Percentiles rank a stretch among this genome's conserved stretches.
phyloP scores from a whole-genome alignment of 208 protist genomes.

The Entamoeba histolytica region DNA sequence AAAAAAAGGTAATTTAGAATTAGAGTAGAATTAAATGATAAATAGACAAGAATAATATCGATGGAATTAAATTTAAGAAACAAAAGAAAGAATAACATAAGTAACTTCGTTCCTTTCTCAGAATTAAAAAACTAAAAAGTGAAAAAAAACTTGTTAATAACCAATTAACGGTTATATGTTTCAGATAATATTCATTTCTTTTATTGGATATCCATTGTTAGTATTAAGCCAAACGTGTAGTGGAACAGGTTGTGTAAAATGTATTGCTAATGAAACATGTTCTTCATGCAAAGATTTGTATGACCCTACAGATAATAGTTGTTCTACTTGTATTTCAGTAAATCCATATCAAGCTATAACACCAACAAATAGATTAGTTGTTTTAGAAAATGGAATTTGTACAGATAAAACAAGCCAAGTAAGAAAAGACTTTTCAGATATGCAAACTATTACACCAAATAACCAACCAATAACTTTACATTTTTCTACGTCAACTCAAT shows the following conservation, averaged over 20 bases:
- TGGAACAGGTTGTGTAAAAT: neutral
- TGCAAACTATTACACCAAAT: neutral
- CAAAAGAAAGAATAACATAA: no score
- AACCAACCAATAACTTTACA: neutral
- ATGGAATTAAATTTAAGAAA: no score
- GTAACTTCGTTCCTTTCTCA: no score
- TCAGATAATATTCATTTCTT: no score
- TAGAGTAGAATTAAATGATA: no score
- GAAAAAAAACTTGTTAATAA: no score
- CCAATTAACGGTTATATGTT: no score
- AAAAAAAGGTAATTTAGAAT: no score
- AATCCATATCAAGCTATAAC: neutral
- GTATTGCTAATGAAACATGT: neutral
- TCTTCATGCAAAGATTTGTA: neutral
- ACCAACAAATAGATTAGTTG: neutral
- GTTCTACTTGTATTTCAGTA: neutral
- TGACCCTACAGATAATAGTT: neutral
- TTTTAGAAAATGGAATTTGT: neutral
- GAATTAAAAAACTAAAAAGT: no score
- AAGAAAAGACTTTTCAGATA: neutral
- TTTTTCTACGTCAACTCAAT: neutral
- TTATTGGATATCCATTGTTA: neutral
- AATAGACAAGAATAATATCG: no score
- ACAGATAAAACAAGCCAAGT: neutral
- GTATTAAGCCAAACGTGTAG: neutral